Evolutionary conservation across 192 early-diverging fungal species (phyloP).

Genomic region (Backusella circina): DNA sequence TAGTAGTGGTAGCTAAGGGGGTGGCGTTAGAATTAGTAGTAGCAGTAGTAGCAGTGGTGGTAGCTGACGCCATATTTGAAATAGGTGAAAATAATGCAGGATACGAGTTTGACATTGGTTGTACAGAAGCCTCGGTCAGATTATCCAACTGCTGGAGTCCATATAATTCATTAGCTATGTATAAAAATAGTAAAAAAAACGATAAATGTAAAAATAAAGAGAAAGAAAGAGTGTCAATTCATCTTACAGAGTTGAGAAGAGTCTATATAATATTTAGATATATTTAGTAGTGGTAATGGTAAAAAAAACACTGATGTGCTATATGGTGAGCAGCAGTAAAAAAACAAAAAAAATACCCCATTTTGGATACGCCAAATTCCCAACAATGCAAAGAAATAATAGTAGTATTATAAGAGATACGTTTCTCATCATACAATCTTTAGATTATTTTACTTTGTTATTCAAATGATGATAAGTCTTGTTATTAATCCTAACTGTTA

Average conservation of each 20-base stretch:
- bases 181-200: background rate
- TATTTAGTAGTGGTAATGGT: background rate
- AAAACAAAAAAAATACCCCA: background rate
- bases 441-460: background rate
- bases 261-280: background rate
- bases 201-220: background rate
- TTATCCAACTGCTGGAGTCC: background rate
- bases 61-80: background rate
- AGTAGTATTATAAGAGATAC: background rate
- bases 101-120: background rate
- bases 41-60: background rate
- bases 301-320: background rate
- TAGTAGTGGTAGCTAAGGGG: background rate
- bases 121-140: background rate
- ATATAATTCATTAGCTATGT: background rate
- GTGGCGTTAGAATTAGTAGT: background rate
- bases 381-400: background rate
- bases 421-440: background rate
- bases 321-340: background rate
- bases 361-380: background rate
- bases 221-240: background rate
- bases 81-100: background rate
- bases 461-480: background rate
- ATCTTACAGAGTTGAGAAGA: background rate
- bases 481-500: background rate